Conservation (phyloP, 352 stramenopile genomes). For the Pythium sp. region DNA sequence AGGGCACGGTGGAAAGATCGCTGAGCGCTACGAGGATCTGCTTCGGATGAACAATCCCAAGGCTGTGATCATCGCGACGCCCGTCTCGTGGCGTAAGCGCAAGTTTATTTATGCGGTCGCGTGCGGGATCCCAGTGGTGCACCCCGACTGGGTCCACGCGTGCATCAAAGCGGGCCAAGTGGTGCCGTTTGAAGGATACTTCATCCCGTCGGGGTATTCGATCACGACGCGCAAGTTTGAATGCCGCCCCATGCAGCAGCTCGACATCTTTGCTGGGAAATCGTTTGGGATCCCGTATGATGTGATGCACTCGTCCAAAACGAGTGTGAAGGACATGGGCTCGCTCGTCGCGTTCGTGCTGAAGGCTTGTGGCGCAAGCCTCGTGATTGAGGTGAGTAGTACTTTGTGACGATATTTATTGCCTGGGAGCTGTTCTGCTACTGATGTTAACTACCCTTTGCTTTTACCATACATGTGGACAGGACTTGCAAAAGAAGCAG, state of each 20-base stretch:
- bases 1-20: conserved; percentile 62
- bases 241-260: conserved; percentile 37
- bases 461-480: neutral
- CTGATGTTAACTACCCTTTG: neutral
- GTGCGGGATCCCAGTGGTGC: conserved; percentile 78
- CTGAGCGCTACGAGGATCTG: conserved; percentile 44
- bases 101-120: conserved; percentile 82
- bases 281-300: conserved; percentile 67
- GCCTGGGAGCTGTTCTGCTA: neutral
- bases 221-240: conserved; percentile 64
- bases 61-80: conserved; percentile 69
- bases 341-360: conserved; percentile 58
- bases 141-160: conserved; percentile 76
- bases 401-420: neutral
- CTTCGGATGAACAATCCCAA: conserved; percentile 47
- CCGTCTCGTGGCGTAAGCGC: conserved; percentile 69
- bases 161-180: conserved; percentile 48
- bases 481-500: conserved; percentile 12
- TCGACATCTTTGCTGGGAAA: conserved; percentile 58
- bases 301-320: conserved; percentile 25
- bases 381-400: conserved; percentile 48
- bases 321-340: conserved; percentile 40
- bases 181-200: conserved; percentile 70
- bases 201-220: conserved; percentile 65
- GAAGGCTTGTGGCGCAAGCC: conserved; percentile 54